Evolutionary conservation across 495 filamentous ascomycete genomes (phyloP), one percentile per base, ranked within the genome.

Genomic region (Astrocystis sublimbata): DNA sequence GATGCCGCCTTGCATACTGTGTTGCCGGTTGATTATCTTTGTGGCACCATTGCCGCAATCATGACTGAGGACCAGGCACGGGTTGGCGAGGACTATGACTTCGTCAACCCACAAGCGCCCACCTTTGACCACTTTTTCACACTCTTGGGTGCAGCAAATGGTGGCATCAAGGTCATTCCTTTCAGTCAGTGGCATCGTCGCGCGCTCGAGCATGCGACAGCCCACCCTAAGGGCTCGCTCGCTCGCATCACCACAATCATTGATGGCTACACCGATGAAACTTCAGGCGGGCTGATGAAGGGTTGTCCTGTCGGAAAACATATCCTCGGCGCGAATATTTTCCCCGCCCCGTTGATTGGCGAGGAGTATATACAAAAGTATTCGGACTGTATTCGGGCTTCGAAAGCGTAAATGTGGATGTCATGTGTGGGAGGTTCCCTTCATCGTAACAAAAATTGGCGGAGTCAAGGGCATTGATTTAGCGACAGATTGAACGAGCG

Each of bases 21-120:
- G 51, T 61, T 73, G 38, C 71, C 71, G 33, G 58, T 72, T 40
- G 71, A 73, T 54, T 73, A 73, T 63, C 57, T 73, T 12, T 61
- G 65, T 52, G 58, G 64, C 26, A 68, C 69, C 47, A 67, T 73
- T 51, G 62, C 55, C 12, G 45, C 60, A 31, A 45, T 73, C 3
- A 70, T 73, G 69, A 68, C 67, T 2, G 4, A 60, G 13, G 69
- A 72, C 43, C 45, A 35, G 10, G 5, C 60, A 12, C 64, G 71
- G 28, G 64, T 73, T 42, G 71, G 69, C 17, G 33, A 61, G 35
- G 69, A 71, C 43, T 73, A 55, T 26, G 71, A 73, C 69, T 72
- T 73, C 55, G 15, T 63, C 4, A 70, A 72, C 43, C 6, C 36
- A 28, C 54, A 51, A 0, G 69, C 71, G 26, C 62, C 60, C 8